Conservation (phyloP, 306 rosid genomes). For the Castanea crenata region DNA sequence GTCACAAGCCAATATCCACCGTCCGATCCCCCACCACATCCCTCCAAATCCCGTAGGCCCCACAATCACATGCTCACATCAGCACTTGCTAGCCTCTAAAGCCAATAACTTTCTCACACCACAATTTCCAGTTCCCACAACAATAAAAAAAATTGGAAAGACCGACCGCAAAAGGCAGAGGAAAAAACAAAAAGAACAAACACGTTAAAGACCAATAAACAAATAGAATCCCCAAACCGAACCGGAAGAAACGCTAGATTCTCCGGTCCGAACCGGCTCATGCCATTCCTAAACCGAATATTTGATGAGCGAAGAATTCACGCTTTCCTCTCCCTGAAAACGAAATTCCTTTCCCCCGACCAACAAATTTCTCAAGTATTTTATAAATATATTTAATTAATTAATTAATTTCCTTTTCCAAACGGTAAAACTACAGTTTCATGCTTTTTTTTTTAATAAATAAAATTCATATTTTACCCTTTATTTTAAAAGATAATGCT, state of each 20-base stretch:
- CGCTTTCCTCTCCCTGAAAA: constrained; percentile 39
- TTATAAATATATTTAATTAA: no score
- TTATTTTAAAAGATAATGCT: no score
- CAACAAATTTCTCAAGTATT: constrained; percentile 7
- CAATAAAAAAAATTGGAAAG: not conserved
- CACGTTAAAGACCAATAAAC: no score
- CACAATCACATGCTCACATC: constrained; percentile 37
- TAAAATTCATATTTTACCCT: no score
- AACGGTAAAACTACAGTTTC: no score
- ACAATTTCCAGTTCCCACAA: not conserved
- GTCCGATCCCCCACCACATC: constrained; percentile 8
- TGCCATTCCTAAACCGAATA: constrained; percentile 25
- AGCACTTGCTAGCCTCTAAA: constrained; percentile 32
- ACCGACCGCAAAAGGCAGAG: not conserved
- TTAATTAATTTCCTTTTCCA: no score
- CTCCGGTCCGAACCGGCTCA: constrained; percentile 22
- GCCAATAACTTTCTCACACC: not conserved
- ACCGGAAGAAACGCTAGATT: not conserved
- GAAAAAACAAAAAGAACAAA: not conserved
- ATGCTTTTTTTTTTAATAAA: no score
- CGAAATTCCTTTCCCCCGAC: constrained; percentile 71
- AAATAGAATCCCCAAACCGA: constrained; percentile 2
- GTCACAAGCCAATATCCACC: constrained; percentile 39
- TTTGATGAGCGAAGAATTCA: constrained; percentile 40
- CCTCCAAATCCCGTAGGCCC: constrained; percentile 22